phyloP scores from a whole-genome alignment of 2,329 filamentous ascomycete genomes.

The Aspergillus texensis region DNA sequence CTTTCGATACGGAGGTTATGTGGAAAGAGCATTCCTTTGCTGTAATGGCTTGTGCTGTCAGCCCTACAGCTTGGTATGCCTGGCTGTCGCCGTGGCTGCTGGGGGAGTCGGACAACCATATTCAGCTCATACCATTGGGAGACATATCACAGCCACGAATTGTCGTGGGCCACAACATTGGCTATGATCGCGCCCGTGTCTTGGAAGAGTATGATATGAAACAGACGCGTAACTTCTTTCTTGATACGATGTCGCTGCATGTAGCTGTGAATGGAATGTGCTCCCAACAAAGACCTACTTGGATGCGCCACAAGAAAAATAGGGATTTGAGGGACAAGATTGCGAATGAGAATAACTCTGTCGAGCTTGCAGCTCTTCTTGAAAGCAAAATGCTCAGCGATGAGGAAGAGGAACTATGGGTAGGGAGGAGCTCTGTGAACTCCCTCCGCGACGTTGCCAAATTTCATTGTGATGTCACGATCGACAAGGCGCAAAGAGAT shows the following conservation, averaged over 20 bases:
- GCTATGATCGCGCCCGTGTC: slow-evolving; percentile 87
- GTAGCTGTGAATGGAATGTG: slow-evolving; percentile 99
- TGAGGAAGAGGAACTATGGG: slow-evolving; percentile 94
- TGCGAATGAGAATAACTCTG: slow-evolving; percentile 68
- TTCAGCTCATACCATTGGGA: slow-evolving; percentile 85
- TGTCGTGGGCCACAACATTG: slow-evolving; percentile 91
- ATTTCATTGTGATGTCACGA: slow-evolving; percentile 87
- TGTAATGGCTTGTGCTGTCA: slow-evolving; percentile 94
- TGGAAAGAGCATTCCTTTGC: slow-evolving; percentile 91
- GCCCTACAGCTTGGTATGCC: slow-evolving; percentile 89
- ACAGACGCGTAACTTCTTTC: slow-evolving; percentile 81
- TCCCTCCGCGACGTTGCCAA: slow-evolving; percentile 93
- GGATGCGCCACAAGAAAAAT: slow-evolving; percentile 96
- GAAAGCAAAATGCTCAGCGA: slow-evolving; percentile 68
- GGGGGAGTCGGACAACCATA: slow-evolving; percentile 73
- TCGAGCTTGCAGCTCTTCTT: slow-evolving; percentile 71
- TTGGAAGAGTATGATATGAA: slow-evolving; percentile 84
- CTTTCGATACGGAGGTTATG: slow-evolving; percentile 96
- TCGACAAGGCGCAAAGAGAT: slow-evolving; percentile 86
- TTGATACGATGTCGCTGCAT: slow-evolving; percentile 98
- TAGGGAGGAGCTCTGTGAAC: slow-evolving; percentile 91
- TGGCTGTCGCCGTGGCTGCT: slow-evolving; percentile 97
- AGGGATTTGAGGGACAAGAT: slow-evolving; percentile 80
- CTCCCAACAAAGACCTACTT: slow-evolving; percentile 90
- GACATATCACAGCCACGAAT: slow-evolving; percentile 73